Conservation (phyloP, 73 alveolate genomes). For the Halteria grandinella region DNA sequence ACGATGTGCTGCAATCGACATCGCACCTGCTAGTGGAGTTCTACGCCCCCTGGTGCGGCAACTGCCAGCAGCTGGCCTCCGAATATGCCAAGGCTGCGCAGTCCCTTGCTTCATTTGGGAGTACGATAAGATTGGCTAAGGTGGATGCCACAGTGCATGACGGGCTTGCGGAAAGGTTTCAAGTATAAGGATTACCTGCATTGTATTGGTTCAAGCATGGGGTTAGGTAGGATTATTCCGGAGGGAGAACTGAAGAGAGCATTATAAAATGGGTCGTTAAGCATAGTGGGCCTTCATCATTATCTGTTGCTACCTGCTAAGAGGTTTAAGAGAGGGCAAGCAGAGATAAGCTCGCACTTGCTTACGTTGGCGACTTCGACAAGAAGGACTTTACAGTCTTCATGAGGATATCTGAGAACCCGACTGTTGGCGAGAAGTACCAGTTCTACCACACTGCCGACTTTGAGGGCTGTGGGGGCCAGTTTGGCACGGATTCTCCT, state of each 20-base stretch:
- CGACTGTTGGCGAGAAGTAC: not conserved
- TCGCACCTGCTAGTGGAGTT: constrained; percentile 42
- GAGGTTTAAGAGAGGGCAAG: not conserved
- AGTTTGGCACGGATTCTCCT: not conserved
- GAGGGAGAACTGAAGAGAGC: not conserved
- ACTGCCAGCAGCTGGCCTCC: constrained; percentile 74
- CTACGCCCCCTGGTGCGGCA: constrained; percentile 82
- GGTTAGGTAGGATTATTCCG: not conserved
- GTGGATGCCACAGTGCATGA: constrained; percentile 49
- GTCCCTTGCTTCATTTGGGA: not conserved
- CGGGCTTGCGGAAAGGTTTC: constrained; percentile 47
- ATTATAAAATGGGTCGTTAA: not conserved
- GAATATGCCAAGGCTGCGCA: constrained; percentile 62
- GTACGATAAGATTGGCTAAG: constrained; percentile 28
- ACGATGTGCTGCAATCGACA: not conserved
- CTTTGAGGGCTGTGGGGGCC: not conserved
- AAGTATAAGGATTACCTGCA: constrained; percentile 61
- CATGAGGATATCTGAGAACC: too few species aligned
- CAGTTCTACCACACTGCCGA: not conserved
- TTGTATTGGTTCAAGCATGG: not conserved
- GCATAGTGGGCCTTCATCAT: not conserved
- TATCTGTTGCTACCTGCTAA: not conserved
- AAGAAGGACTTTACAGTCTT: not conserved
- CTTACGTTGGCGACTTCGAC: not conserved
- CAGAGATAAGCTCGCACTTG: not conserved